Base-by-base conservation (phyloP, 768 basidiomycete genomes). In the Rhodosporidiobolus sp. region DNA sequence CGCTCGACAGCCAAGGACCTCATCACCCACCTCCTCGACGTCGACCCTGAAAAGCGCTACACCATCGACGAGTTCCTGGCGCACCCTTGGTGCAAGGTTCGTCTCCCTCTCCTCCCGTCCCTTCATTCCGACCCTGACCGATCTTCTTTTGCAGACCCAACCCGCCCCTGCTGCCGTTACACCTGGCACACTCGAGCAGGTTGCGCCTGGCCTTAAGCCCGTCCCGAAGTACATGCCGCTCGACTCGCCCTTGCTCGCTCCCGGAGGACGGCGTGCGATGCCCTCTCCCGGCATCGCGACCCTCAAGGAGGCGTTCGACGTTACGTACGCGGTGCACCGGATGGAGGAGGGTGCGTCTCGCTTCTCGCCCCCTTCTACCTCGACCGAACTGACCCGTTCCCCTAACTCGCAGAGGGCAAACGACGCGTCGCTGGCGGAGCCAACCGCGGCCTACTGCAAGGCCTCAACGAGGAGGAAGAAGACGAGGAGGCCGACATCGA, bases 21-120 rank as follows among this genome's bases (percentile, higher is more conserved):
- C 53, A 95, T 99, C 78, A 88, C 89, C 28, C 94, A 98, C 80
- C 83, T 99, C 5, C 87, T 99, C 20, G 97, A 94, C 77, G 91
- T 98, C 55, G 94, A 99, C 80, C 94, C 96, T 3, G 87, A 90
- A 9, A 91, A 94, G 79, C 88, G 96, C 72, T 98, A 92, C 81
- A 96, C 94, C 24, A 98, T 99, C 79, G 94, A 98, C 80, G 94
- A 98, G 82, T 99, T 99, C 83, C 85, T 98, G 62, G 88, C 87
- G 10, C 96, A 99, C 79, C 94, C 95, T 4, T 99, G 96, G 96
- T 92, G 92, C 80, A 90, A 85, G 67, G 88, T 77, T 48, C 32
- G 49, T 12, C 49, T 63, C n/a, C 52, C 30, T 28, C 38, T 38
- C n/a, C n/a, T 28, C 43, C 48, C 26, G 20, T 32, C 30, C 34